A percentile compares a stretch with the other conserved stretches of the same genome.
Conservation (phyloP, 768 basidiomycete species). For the Auricularia sp. region DNA sequence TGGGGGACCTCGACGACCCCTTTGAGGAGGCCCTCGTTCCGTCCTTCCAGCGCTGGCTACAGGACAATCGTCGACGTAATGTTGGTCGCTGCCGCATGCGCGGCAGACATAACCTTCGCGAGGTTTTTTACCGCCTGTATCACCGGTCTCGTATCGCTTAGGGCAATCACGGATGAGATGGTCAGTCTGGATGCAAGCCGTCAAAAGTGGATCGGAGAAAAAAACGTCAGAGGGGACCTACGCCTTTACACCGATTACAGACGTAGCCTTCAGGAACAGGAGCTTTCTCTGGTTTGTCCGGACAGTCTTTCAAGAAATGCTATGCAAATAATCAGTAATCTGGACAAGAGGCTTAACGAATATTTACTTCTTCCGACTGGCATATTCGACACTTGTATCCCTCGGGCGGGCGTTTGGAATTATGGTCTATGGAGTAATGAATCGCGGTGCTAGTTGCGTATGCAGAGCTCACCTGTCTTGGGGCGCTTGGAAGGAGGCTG, state of each 20-base stretch:
- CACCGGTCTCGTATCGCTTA: conserved; percentile 61
- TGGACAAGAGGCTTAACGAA: not conserved
- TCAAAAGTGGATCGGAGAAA: not conserved
- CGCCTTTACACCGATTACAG: conserved; percentile 75
- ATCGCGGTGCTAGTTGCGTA: not conserved
- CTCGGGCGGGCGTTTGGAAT: conserved; percentile 45
- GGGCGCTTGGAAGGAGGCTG: conserved; percentile 25
- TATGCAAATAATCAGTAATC: conserved; percentile 15
- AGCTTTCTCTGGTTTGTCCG: conserved; percentile 54
- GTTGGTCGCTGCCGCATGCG: conserved; percentile 78
- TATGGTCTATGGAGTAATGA: not conserved
- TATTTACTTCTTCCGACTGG: conserved; percentile 51
- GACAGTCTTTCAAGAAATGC: conserved; percentile 73
- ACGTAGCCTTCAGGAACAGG: conserved; percentile 61
- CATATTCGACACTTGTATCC: conserved; percentile 75
- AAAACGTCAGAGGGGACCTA: conserved; percentile 20
- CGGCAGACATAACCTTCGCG: conserved; percentile 82
- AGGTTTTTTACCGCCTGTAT: conserved; percentile 76
- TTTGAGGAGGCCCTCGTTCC: conserved; percentile 34
- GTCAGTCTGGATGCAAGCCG: conserved; percentile 39
- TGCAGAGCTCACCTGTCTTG: conserved; percentile 28
- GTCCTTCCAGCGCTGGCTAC: conserved; percentile 25
- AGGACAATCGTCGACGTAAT: conserved; percentile 83
- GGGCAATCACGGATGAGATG: conserved; percentile 90
- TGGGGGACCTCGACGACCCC: conserved; percentile 41